Evolutionary conservation across 2,329 filamentous ascomycete genomes (phyloP).

Genomic region (Diplodia mutila): DNA sequence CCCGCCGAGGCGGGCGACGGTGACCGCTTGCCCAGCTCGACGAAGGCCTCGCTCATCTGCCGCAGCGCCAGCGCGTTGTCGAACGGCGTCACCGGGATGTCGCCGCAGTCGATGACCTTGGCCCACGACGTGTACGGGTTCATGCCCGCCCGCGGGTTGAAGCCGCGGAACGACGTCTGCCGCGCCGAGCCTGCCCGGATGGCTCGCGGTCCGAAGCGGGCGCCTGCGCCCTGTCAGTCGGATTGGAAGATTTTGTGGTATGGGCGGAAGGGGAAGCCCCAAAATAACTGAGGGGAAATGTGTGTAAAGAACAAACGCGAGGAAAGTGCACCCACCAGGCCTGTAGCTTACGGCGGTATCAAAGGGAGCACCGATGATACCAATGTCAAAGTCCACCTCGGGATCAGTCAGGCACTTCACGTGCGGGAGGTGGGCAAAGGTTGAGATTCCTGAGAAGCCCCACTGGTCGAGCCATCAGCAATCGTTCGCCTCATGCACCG

Average conservation of each 20-base stretch:
- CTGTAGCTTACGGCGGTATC: conserved; percentile 55
- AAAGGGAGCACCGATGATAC: conserved; percentile 54
- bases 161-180: conserved; percentile 78
- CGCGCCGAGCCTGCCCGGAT: conserved; percentile 83
- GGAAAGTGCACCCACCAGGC: conserved; percentile 37
- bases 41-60: conserved; percentile 83
- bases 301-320: too few species aligned
- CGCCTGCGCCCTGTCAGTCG: conserved; percentile 35
- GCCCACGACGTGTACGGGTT: conserved; percentile 86
- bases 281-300: too few species aligned
- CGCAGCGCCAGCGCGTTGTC: conserved; percentile 80
- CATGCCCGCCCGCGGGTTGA: conserved; percentile 78
- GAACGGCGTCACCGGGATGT: conserved; percentile 84
- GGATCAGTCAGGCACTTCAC: conserved; percentile 54
- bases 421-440: conserved; percentile 54
- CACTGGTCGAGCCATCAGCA: conserved; percentile 49
- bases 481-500: conserved; percentile 24
- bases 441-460: conserved; percentile 73
- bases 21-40: conserved; percentile 63
- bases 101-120: conserved; percentile 82
- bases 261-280: too few species aligned
- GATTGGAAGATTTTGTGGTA: too few species aligned
- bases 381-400: conserved; percentile 50
- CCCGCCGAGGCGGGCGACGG: conserved; percentile 41
- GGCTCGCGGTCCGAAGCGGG: conserved; percentile 81